Base-by-base conservation (phyloP, 2,329 filamentous ascomycete genomes). In the Chaetomiaceae sp. region DNA sequence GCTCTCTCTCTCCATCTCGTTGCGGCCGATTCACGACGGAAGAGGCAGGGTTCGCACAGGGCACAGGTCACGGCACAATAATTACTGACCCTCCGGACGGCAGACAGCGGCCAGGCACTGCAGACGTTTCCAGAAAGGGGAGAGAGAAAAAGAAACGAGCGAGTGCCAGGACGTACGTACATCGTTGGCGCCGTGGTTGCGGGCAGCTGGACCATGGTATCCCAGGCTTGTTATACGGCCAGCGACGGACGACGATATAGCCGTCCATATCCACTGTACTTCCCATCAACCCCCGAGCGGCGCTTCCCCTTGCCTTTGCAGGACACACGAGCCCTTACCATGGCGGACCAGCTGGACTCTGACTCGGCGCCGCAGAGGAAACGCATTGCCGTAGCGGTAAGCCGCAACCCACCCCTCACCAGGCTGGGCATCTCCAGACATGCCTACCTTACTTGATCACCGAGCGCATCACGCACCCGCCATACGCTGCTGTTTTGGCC, bases 331-430 rank as follows among this genome's bases (percentile, higher is more conserved):
- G 51, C 61, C 35, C 22, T 55, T 30, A 67, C 60, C 35, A 70
- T 72, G 68, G 55, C 65, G 14, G 70, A 73, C 38, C 52, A 54
- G 20, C 36, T 52, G 8, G 70, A 72, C 6, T 61, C 68, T 1
- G 69, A 75, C 10, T 60, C 65, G 8, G 58, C 68, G 1, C 68
- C 71, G 11, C 72, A 75, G 49, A 67, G 76, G 39, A 80, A 80
- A 65, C 69, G 77, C 30, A 79, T 80, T 55, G 72, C 76, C 20
- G 75, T 81, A 50, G 77, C 77, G 48, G 77, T 81, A 67, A 67
- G 76, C 65, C 29, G 29, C 29, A 32, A n/a, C 7, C 29, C 29
- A n/a, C 29, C 7, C 29, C 29, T 14, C 7, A n/a, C 8, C 27
- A 4, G 4, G 8, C 27, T 11, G 24, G 11, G 24, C 27, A 9